Conservation (phyloP, 768 basidiomycete species). For the Podaxis rugospora region DNA sequence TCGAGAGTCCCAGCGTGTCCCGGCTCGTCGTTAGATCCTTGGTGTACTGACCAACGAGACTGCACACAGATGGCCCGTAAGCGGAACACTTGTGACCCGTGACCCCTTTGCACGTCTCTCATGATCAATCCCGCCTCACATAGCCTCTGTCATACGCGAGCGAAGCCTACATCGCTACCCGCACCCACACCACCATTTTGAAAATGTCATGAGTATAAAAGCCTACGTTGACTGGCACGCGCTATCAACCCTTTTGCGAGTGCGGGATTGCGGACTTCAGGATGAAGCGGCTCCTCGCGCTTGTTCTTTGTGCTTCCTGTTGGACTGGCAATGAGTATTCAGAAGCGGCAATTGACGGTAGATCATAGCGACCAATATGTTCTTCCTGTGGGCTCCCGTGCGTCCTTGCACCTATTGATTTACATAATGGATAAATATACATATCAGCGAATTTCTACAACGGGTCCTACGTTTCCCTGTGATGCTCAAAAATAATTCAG, state of each 20-base stretch:
- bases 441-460: slow-evolving; percentile 18
- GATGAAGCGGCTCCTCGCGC: neutral
- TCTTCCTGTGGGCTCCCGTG: slow-evolving; percentile 19
- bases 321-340: neutral
- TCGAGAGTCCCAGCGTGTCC: too few relatives aligned
- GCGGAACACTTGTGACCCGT: neutral
- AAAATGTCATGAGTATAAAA: neutral
- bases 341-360: slow-evolving; percentile 16
- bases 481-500: slow-evolving; percentile 16
- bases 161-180: neutral
- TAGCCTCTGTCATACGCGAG: neutral
- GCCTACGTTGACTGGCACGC: neutral
- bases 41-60: too few relatives aligned
- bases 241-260: neutral
- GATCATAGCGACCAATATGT: slow-evolving; percentile 22
- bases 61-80: neutral
- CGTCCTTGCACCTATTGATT: neutral
- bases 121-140: slow-evolving; percentile 1
- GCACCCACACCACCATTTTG: neutral
- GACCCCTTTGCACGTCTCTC: neutral
- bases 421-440: neutral
- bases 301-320: neutral
- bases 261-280: neutral
- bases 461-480: slow-evolving; percentile 4
- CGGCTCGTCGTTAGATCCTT: too few relatives aligned